Evolutionary conservation across 192 early-diverging fungal genomes (phyloP), one percentile per base, ranked within the genome.

Genomic region (Rhizophagus sp.): DNA sequence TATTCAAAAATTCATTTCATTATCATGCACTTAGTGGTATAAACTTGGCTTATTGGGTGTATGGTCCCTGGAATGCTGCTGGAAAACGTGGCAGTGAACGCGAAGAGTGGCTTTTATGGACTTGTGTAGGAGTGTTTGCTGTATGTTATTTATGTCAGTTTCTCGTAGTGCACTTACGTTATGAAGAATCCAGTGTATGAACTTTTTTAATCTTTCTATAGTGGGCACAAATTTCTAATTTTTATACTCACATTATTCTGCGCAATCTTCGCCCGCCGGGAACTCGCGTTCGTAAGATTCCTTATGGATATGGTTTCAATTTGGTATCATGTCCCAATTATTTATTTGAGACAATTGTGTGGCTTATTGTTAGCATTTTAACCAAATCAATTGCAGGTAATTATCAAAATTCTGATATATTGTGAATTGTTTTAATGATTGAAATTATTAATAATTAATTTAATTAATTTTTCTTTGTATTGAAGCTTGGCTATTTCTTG

Each of bases 1-100:
- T 99, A 17, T 95, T 97, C 79, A 99, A 97, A 85, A 99, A 99
- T 87, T 96, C 94, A 71, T 88, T 89, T 52, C 97, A 99, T 82
- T 99, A 99, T 86, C 95, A 96, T 89, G 77, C 97, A 57, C 85
- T 97, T 11, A 92, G 93, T 30, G 97, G 96, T 25, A 70, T 97
- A 68, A 90, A 94, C 49, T 84, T 97, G 52, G 96, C 94, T 27
- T 96, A 92, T 85, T 94, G 92, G 87, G 82, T 97, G 39, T 97
- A 98, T 88, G 89, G 91, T 41, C 96, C 97, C 0, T 92, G 91
- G 83, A 90, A 85, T 79, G 85, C 87, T 57, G 89, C 87, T 4
- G 88, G 93, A 17, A 85, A 82, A 36, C 81, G 76, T 7, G 76
- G 81, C 41, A 79, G 85, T 75, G 86, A 87, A 49, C 87, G 89